A percentile compares a stretch with the other conserved stretches of the same genome.
These are phyloP conservation scores for Colletotrichum sp. DNA, from an alignment of 2,329 filamentous ascomycete species.

Conservation along the genomic window DNA sequence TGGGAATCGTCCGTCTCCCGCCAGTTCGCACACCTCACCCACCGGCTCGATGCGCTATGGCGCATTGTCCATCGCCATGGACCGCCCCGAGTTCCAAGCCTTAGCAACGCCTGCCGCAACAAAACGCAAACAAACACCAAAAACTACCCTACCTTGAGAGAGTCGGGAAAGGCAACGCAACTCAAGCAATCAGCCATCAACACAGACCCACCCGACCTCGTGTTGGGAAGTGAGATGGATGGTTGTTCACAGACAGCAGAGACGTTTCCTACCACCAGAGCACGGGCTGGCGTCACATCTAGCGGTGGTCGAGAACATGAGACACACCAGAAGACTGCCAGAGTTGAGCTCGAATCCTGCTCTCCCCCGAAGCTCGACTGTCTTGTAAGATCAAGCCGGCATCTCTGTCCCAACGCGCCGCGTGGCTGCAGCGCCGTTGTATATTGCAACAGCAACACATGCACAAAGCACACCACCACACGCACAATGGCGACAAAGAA, in stretches of 20 bases:
- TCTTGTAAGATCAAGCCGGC: not conserved
- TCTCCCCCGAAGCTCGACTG: not conserved
- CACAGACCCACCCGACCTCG: constrained; percentile 8
- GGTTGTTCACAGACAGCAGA: not conserved
- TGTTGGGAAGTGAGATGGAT: constrained; percentile 11
- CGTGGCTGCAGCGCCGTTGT: constrained; percentile 18
- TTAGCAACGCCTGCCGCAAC: not conserved
- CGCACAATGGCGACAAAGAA: constrained; percentile 2
- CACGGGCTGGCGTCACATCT: constrained; percentile 19
- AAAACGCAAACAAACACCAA: not conserved
- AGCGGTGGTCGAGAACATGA: not conserved
- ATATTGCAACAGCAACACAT: constrained; percentile 5
- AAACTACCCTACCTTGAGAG: not conserved
- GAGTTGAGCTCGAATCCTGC: not conserved
- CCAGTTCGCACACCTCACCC: constrained; percentile 8
- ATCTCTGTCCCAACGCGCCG: not conserved
- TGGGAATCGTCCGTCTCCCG: constrained; percentile 6
- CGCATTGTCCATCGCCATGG: constrained; percentile 5
- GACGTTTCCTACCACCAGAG: constrained; percentile 13
- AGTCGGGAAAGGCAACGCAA: not conserved
- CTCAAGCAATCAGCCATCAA: not conserved
- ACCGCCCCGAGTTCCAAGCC: not conserved
- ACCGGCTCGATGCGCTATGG: not conserved
- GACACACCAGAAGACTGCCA: constrained; percentile 8
- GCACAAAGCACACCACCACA: not conserved